phyloP scores from a whole-genome alignment of 2,329 filamentous ascomycete genomes.

The Sodiomyces alkalinus region DNA sequence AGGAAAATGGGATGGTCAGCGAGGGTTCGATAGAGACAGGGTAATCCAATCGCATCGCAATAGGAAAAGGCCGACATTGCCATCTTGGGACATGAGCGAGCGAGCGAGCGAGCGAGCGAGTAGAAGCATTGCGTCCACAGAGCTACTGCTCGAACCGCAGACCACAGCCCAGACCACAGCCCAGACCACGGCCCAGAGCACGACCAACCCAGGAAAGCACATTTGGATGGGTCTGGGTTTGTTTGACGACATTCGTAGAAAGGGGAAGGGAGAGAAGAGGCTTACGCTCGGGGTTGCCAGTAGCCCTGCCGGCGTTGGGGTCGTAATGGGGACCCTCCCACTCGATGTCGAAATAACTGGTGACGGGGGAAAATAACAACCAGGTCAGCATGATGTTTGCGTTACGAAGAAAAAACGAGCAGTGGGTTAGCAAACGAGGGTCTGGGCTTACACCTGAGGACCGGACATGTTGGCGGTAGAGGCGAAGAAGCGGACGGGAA shows the following conservation, averaged over 20 bases:
- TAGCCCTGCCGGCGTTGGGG: slow-evolving; percentile 35
- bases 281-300: slow-evolving; percentile 45
- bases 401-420: slow-evolving; percentile 2
- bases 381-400: slow-evolving; percentile 7
- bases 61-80: too few species aligned
- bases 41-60: too few species aligned
- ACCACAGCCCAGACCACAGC: too few species aligned
- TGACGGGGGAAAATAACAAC: too few species aligned
- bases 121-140: slow-evolving; percentile 1
- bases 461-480: slow-evolving; percentile 57
- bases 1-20: slow-evolving; percentile 7
- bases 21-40: slow-evolving; percentile 4
- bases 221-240: too few species aligned
- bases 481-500: slow-evolving; percentile 28
- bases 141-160: neutral
- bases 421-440: slow-evolving; percentile 5
- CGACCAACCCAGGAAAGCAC: too few species aligned
- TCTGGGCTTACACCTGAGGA: slow-evolving; percentile 48
- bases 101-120: neutral
- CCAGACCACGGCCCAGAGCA: too few species aligned
- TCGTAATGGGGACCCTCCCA: slow-evolving; percentile 61
- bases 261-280: neutral
- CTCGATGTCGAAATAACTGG: slow-evolving; percentile 54
- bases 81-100: neutral
- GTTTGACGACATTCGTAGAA: too few species aligned